These are phyloP conservation scores for Penicillium salamii DNA, from an alignment of 495 filamentous ascomycete genomes.

Conservation along the genomic window DNA sequence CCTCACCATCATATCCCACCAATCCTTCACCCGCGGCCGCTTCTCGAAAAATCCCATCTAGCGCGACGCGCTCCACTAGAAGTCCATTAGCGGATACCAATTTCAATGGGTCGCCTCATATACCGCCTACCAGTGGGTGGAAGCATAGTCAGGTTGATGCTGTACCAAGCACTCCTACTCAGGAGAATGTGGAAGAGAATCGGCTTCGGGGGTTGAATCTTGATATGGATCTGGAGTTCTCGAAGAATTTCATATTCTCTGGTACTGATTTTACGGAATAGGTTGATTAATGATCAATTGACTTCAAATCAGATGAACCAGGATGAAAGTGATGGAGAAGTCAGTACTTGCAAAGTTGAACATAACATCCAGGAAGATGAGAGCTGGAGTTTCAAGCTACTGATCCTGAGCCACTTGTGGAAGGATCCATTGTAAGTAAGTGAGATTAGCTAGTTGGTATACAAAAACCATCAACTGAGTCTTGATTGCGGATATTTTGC, in stretches of 20 bases:
- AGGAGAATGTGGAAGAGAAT: constrained; percentile 17
- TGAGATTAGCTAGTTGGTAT: too few relatives aligned
- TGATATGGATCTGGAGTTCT: constrained; percentile 41
- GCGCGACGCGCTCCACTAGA: not conserved
- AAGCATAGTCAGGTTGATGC: constrained; percentile 10
- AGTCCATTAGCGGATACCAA: constrained; percentile 24
- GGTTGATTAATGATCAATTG: too few relatives aligned
- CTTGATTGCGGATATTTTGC: too few relatives aligned
- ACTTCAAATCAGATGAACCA: constrained; percentile 22
- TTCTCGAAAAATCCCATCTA: not conserved
- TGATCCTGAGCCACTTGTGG: too few relatives aligned
- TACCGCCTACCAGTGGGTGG: constrained; percentile 11
- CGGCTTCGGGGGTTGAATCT: constrained; percentile 29
- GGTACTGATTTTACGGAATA: constrained; percentile 32
- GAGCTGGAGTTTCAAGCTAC: too few relatives aligned
- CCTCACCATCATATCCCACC: not conserved
- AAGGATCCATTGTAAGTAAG: too few relatives aligned
- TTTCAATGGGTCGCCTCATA: constrained; percentile 28
- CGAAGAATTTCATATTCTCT: constrained; percentile 36
- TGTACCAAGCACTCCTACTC: constrained; percentile 5
- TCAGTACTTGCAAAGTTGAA: too few relatives aligned
- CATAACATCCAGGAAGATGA: too few relatives aligned
- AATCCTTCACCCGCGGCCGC: not conserved
- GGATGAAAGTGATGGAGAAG: not conserved
- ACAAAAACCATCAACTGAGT: too few relatives aligned